These are phyloP conservation scores for Alternaria incomplexa DNA, from an alignment of 2,329 filamentous ascomycete genomes.

Conservation along the genomic window DNA sequence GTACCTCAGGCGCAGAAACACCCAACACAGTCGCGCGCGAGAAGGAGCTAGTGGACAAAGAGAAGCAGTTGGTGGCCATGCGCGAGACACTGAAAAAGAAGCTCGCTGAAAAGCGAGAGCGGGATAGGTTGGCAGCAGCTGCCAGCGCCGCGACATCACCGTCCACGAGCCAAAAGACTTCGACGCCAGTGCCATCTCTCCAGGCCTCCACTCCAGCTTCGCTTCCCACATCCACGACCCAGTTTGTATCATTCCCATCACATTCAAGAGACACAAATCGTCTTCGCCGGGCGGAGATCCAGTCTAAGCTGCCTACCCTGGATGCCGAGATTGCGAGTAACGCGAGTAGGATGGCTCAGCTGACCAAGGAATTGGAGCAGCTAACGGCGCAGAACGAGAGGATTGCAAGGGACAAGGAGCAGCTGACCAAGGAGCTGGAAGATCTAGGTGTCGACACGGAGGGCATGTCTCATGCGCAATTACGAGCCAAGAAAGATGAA, in stretches of 20 bases:
- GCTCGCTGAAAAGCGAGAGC: conserved; percentile 32
- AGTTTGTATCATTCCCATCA: background rate
- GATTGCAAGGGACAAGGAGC: conserved; percentile 50
- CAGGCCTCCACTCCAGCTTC: background rate
- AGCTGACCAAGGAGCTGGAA: conserved; percentile 57
- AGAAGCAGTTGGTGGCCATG: conserved; percentile 58
- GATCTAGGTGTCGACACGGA: conserved; percentile 56
- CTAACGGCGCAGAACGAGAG: conserved; percentile 47
- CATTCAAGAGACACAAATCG: conserved; percentile 17
- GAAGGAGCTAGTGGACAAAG: conserved; percentile 55
- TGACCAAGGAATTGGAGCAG: conserved; percentile 55
- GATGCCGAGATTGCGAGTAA: conserved; percentile 53
- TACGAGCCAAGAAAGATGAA: conserved; percentile 52
- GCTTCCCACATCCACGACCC: background rate
- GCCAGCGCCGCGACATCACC: conserved; percentile 1
- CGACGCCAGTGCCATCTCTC: conserved; percentile 1
- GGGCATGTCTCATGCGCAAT: conserved; percentile 53
- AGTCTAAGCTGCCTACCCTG: conserved; percentile 54
- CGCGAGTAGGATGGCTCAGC: conserved; percentile 47
- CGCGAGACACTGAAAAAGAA: conserved; percentile 35
- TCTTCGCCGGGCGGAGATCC: conserved; percentile 56
- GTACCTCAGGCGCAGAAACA: conserved; percentile 45
- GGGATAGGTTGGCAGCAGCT: conserved; percentile 22
- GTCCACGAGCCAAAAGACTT: background rate
- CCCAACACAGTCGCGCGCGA: conserved; percentile 45